phyloP scores from a whole-genome alignment of 2,329 filamentous ascomycete species.

The Keithomyces neogunnii region DNA sequence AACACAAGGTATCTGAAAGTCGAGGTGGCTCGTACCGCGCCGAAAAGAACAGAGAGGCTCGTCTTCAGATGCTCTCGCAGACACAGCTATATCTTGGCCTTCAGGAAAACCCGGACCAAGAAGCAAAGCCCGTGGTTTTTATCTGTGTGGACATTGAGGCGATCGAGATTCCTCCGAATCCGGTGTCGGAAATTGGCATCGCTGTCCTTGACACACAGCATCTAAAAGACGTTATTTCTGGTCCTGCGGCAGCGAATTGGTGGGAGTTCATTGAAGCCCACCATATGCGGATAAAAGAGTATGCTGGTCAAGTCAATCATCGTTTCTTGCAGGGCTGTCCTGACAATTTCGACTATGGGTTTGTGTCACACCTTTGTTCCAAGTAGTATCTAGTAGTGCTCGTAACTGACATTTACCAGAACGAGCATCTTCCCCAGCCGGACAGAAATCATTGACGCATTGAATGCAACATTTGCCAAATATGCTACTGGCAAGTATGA shows the following conservation, averaged over 20 bases:
- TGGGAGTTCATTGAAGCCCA: slow-evolving; percentile 54
- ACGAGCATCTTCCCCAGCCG: slow-evolving; percentile 31
- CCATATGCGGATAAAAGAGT: slow-evolving; percentile 71
- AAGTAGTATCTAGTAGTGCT: slow-evolving; percentile 3
- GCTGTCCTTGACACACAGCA: slow-evolving; percentile 65
- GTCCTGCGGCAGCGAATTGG: slow-evolving; percentile 58
- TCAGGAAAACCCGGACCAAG: slow-evolving; percentile 3
- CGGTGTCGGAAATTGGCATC: slow-evolving; percentile 80
- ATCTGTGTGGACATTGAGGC: slow-evolving; percentile 77
- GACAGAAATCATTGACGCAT: slow-evolving; percentile 21
- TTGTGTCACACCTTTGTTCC: slow-evolving; percentile 17
- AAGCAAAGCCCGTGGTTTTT: slow-evolving; percentile 42
- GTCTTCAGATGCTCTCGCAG: slow-evolving; percentile 50
- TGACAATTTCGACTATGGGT: slow-evolving; percentile 68
- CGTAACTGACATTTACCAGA: slow-evolving; percentile 18
- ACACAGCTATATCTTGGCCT: slow-evolving; percentile 66
- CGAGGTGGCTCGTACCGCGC: neutral
- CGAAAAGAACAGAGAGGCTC: slow-evolving; percentile 32
- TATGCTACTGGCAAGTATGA: slow-evolving; percentile 29
- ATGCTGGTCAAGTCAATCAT: slow-evolving; percentile 55
- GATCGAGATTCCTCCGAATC: slow-evolving; percentile 56
- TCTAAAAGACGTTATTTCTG: slow-evolving; percentile 47
- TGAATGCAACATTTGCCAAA: slow-evolving; percentile 29
- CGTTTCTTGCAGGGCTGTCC: slow-evolving; percentile 66
- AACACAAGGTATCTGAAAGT: slow-evolving; percentile 30